Conservation (phyloP, 164 flowering plant species). For the Sedum album region DNA sequence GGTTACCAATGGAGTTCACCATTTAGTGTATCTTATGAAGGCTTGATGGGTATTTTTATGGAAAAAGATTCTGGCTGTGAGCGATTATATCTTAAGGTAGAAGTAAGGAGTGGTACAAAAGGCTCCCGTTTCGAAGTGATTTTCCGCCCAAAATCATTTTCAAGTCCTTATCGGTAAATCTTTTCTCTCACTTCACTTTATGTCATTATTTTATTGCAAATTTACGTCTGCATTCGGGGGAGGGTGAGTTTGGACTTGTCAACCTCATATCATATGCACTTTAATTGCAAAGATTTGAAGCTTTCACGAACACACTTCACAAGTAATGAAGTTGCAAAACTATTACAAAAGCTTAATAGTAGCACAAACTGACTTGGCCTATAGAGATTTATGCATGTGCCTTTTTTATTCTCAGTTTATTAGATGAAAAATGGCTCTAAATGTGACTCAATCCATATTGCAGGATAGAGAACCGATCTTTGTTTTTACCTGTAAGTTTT, state of each 20-base stretch:
- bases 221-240: neutral
- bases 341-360: neutral
- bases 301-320: neutral
- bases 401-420: neutral
- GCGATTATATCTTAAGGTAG: constrained; percentile 40
- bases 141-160: constrained; percentile 56
- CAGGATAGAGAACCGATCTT: constrained; percentile 92
- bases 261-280: neutral
- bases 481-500: constrained; percentile 69
- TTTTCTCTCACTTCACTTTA: neutral
- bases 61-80: constrained; percentile 35
- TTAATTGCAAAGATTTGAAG: neutral
- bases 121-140: constrained; percentile 81
- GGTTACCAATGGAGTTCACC: constrained; percentile 90
- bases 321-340: neutral
- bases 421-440: constrained; percentile 2
- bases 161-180: constrained; percentile 87
- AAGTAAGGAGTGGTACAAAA: constrained; percentile 78
- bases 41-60: constrained; percentile 56
- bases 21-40: constrained; percentile 74
- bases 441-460: neutral
- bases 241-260: neutral
- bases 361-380: neutral
- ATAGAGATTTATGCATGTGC: neutral
- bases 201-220: neutral